A percentile compares a stretch with the other conserved stretches of the same genome.
Conservation (phyloP, 2,329 filamentous ascomycete species). For the Beauveria sp. region DNA sequence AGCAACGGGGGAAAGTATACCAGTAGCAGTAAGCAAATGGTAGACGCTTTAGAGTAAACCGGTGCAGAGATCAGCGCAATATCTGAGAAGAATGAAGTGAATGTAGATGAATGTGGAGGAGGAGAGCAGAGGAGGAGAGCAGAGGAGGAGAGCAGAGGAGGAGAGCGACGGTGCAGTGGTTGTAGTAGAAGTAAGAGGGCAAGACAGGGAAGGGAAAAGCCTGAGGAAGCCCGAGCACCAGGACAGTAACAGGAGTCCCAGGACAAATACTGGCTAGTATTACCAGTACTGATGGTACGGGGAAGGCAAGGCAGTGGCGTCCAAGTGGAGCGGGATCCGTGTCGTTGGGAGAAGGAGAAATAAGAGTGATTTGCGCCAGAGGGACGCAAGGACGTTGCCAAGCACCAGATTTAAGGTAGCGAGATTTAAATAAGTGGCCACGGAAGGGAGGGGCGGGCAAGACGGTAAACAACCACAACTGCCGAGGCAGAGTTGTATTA, state of each 20-base stretch:
- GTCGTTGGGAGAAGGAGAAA: background rate
- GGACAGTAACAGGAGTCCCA: background rate
- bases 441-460: conserved; percentile 3
- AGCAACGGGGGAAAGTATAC: background rate
- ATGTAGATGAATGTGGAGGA: background rate
- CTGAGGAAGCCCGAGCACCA: background rate
- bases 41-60: background rate
- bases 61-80: conserved; percentile 2
- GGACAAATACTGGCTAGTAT: background rate
- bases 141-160: background rate
- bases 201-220: background rate
- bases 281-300: background rate
- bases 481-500: background rate
- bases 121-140: background rate
- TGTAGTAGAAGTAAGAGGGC: background rate
- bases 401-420: conserved; percentile 11
- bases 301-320: background rate
- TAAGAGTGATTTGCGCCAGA: conserved; percentile 5
- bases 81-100: background rate
- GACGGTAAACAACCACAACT: conserved; percentile 8
- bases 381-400: conserved; percentile 6
- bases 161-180: background rate
- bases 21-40: background rate
- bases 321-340: conserved; percentile 6
- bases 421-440: conserved; percentile 12